A percentile compares a stretch with the other conserved stretches of the same genome.
phyloP scores from a whole-genome alignment of 345 rosid species.

The Arabis alpina region DNA sequence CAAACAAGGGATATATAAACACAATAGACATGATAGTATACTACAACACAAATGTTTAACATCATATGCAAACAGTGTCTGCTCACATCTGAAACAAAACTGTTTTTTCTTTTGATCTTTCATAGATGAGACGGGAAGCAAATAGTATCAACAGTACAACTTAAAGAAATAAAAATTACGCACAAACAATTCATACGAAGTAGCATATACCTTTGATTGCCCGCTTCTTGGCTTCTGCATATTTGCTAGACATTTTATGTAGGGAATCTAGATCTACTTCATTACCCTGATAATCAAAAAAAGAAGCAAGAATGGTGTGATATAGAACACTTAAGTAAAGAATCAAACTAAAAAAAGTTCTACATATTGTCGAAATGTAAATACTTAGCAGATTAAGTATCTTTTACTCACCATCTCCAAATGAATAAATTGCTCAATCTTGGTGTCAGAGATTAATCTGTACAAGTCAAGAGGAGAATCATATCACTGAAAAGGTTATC shows the following conservation, averaged over 20 bases:
- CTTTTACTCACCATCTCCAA: slow-evolving; percentile 72
- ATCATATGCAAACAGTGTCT: neutral
- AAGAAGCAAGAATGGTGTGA: no score
- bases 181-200: slow-evolving; percentile 11
- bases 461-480: slow-evolving; percentile 29
- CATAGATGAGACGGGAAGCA: neutral
- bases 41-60: no score
- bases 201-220: slow-evolving; percentile 62
- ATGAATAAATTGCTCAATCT: slow-evolving; percentile 65
- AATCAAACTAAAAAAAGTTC: neutral
- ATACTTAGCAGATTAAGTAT: neutral
- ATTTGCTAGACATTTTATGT: slow-evolving; percentile 57
- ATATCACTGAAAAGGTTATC: slow-evolving; percentile 14
- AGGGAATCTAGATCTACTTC: slow-evolving; percentile 58
- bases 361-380: slow-evolving; percentile 2
- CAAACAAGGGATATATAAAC: slow-evolving; percentile 27
- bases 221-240: slow-evolving; percentile 70
- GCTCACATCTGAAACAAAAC: neutral
- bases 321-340: neutral
- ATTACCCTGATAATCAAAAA: slow-evolving; percentile 48
- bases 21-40: neutral
- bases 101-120: neutral
- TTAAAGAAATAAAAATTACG: slow-evolving; percentile 5
- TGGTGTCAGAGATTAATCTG: slow-evolving; percentile 62
- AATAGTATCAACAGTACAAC: neutral